phyloP scores from a whole-genome alignment of 192 early-diverging fungal species.

The Coemansia asiatica region DNA sequence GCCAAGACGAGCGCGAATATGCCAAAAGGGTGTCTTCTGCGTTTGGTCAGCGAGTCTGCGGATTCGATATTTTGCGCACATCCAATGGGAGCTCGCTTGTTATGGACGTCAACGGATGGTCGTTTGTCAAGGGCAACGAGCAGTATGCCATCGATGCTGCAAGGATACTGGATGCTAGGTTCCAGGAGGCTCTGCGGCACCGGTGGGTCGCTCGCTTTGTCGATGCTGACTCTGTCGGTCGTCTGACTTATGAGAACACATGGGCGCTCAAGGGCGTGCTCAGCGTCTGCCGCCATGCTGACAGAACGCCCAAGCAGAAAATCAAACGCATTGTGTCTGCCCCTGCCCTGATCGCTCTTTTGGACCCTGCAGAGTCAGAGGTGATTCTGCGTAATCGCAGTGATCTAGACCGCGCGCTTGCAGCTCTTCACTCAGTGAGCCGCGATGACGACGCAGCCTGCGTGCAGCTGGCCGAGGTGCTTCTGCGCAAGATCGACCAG shows the following conservation, averaged over 20 bases:
- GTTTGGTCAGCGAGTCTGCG: constrained; percentile 95
- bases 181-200: constrained; percentile 66
- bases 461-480: constrained; percentile 69
- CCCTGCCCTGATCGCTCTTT: constrained; percentile 67
- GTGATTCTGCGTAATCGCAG: constrained; percentile 72
- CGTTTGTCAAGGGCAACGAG: constrained; percentile 95
- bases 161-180: constrained; percentile 70
- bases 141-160: constrained; percentile 90
- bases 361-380: constrained; percentile 70
- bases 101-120: constrained; percentile 99
- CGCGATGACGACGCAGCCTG: constrained; percentile 61
- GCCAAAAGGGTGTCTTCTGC: constrained; percentile 70
- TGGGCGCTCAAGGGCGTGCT: constrained; percentile 95
- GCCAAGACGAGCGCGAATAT: constrained; percentile 73
- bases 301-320: constrained; percentile 98
- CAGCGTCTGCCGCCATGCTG: constrained; percentile 90
- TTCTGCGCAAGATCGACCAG: constrained; percentile 75
- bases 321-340: constrained; percentile 82
- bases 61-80: constrained; percentile 90
- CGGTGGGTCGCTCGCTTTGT: constrained; percentile 60
- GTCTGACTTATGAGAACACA: constrained; percentile 65
- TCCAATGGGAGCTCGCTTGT: constrained; percentile 71
- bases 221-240: constrained; percentile 56
- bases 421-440: constrained; percentile 61
- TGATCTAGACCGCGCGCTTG: constrained; percentile 61